phyloP scores from a whole-genome alignment of 176 grass and related monocot species.

The Ampelocalamus luodianensis region DNA sequence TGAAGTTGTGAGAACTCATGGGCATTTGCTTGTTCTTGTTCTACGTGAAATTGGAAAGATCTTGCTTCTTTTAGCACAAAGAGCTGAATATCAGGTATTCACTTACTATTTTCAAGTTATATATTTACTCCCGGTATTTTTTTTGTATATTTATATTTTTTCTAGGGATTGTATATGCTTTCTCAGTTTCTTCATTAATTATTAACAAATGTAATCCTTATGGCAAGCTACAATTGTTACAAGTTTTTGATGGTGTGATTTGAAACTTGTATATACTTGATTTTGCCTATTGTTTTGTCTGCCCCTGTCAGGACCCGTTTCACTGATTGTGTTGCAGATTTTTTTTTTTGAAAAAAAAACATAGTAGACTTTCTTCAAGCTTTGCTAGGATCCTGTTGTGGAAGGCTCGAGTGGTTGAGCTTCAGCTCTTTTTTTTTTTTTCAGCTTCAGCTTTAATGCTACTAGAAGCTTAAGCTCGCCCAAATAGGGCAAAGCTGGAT shows the following conservation, averaged over 20 bases:
- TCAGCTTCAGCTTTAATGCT: background rate
- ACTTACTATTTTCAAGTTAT: conserved; percentile 27
- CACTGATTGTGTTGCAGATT: background rate
- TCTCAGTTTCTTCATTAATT: background rate
- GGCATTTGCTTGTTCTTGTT: conserved; percentile 81
- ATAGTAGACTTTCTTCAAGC: background rate
- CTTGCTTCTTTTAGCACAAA: conserved; percentile 78
- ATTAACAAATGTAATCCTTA: conserved; percentile 12
- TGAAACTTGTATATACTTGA: conserved; percentile 14
- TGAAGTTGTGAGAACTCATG: conserved; percentile 93
- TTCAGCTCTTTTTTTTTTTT: no score
- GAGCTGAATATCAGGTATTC: conserved; percentile 96
- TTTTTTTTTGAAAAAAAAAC: background rate
- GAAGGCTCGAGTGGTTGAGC: background rate
- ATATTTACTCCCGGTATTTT: background rate
- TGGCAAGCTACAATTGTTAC: background rate
- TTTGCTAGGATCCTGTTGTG: background rate
- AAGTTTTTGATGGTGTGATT: conserved; percentile 12
- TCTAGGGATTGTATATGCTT: background rate
- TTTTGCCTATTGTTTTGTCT: background rate
- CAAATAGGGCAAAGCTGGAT: background rate
- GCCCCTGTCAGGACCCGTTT: background rate
- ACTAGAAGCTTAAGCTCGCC: background rate
- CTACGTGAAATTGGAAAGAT: conserved; percentile 88
- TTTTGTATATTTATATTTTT: background rate